A percentile compares a stretch with the other conserved stretches of the same genome.
Evolutionary conservation across 148 eudicot genomes (phyloP).

Genomic region (Rheum nobile): DNA sequence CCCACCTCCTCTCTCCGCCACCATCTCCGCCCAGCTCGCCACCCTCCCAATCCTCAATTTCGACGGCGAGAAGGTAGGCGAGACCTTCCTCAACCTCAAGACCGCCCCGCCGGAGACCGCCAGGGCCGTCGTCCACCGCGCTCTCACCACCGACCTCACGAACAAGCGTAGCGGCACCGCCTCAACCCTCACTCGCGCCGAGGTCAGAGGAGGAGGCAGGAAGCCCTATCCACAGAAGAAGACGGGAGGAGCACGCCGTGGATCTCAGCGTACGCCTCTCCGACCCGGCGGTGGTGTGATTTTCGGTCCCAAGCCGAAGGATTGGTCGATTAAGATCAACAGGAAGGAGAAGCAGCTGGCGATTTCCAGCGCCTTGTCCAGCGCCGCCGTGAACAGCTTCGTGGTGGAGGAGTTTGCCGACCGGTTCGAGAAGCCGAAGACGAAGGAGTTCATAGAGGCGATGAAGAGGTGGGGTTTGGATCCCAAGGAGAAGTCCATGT

Average conservation of each 20-base stretch:
- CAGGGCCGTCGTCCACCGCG: constrained; percentile 98
- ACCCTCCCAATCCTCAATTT: constrained; percentile 73
- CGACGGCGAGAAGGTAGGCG: constrained; percentile 59
- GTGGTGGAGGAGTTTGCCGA: constrained; percentile 80
- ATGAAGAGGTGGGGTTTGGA: constrained; percentile 79
- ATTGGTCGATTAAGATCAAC: constrained; percentile 82
- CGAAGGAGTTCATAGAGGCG: constrained; percentile 72
- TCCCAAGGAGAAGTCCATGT: constrained; percentile 69
- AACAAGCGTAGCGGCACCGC: constrained; percentile 90
- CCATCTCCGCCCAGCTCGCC: constrained; percentile 45
- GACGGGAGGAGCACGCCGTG: constrained; percentile 84
- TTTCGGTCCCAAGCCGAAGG: constrained; percentile 86
- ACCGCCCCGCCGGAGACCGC: constrained; percentile 78
- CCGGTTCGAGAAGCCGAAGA: constrained; percentile 64
- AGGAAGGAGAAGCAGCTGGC: constrained; percentile 85
- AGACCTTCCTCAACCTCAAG: constrained; percentile 51
- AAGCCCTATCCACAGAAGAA: constrained; percentile 86
- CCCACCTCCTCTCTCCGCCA: constrained; percentile 13
- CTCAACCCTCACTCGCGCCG: constrained; percentile 84
- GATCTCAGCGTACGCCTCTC: constrained; percentile 69
- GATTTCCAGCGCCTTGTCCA: constrained; percentile 59
- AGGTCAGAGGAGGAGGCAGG: constrained; percentile 75
- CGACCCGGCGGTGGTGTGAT: constrained; percentile 85
- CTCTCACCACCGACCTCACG: constrained; percentile 57
- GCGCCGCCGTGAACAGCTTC: constrained; percentile 40